phyloP scores from a whole-genome alignment of 768 basidiomycete species.

The Neoboletus subvelutipes region DNA sequence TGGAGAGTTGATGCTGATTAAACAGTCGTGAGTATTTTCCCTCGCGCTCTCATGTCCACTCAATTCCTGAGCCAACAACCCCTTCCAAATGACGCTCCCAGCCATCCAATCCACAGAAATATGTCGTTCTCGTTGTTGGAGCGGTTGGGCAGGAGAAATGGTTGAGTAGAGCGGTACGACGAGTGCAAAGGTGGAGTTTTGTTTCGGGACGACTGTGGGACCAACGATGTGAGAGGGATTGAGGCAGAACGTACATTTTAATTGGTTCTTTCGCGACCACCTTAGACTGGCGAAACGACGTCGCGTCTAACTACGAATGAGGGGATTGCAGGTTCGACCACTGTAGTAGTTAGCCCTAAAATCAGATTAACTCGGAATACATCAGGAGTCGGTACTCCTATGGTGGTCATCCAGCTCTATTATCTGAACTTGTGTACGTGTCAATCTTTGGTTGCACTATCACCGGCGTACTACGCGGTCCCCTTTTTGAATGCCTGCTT shows the following conservation, averaged over 20 bases:
- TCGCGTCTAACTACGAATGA: conserved; percentile 88
- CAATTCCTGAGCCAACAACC: not conserved
- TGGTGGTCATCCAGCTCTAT: no score
- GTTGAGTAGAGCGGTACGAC: conserved; percentile 69
- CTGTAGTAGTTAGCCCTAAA: no score
- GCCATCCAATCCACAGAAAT: not conserved
- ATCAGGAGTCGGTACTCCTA: no score
- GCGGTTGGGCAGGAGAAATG: conserved; percentile 25
- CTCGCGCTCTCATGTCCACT: no score
- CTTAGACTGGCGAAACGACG: not conserved
- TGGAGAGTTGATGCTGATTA: no score
- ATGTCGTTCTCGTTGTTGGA: not conserved
- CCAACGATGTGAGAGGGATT: not conserved
- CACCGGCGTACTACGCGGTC: no score
- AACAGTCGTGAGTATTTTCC: no score
- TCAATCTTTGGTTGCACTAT: no score
- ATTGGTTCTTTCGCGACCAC: conserved; percentile 52
- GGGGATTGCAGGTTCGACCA: conserved; percentile 93
- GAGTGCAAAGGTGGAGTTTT: conserved; percentile 72
- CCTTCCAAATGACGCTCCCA: not conserved
- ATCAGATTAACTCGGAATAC: no score
- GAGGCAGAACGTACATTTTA: conserved; percentile 57
- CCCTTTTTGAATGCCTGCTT: no score
- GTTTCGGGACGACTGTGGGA: conserved; percentile 70
- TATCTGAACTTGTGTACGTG: no score